Conservation (phyloP, 345 rosid genomes). For the Bretschneidera sinensis region DNA sequence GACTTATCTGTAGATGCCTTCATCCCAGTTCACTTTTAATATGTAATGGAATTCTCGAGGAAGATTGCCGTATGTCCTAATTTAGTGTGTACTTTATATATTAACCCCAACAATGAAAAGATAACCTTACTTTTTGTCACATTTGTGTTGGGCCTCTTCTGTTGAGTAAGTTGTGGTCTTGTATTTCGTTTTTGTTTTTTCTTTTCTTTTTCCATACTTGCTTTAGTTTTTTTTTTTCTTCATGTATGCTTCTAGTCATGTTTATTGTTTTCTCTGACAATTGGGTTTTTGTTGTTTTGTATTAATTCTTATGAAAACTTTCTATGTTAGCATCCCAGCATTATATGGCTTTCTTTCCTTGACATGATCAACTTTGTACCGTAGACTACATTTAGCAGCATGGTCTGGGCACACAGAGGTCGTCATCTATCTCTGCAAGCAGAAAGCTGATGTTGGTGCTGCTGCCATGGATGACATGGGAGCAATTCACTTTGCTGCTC, state of each 20-base stretch:
- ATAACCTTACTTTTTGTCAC: no score
- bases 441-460: conserved; percentile 93
- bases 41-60: no score
- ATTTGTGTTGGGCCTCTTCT: no score
- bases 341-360: conserved; percentile 27
- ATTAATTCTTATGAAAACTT: not conserved
- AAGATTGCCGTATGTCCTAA: no score
- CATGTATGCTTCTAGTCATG: not conserved
- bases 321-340: not conserved
- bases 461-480: conserved; percentile 98
- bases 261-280: not conserved
- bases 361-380: conserved; percentile 27
- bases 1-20: no score
- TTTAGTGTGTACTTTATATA: no score
- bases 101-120: no score
- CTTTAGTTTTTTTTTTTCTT: not conserved
- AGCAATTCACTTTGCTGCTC: conserved; percentile 94
- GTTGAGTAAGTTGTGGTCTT: no score
- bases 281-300: not conserved
- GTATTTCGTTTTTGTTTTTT: no score
- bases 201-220: no score
- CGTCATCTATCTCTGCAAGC: conserved; percentile 74
- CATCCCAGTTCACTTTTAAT: no score
- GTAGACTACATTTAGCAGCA: conserved; percentile 89
- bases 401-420: conserved; percentile 86